These are phyloP conservation scores for Cyphellophora europaea DNA, from an alignment of 2,329 filamentous ascomycete species.

Conservation along the genomic window DNA sequence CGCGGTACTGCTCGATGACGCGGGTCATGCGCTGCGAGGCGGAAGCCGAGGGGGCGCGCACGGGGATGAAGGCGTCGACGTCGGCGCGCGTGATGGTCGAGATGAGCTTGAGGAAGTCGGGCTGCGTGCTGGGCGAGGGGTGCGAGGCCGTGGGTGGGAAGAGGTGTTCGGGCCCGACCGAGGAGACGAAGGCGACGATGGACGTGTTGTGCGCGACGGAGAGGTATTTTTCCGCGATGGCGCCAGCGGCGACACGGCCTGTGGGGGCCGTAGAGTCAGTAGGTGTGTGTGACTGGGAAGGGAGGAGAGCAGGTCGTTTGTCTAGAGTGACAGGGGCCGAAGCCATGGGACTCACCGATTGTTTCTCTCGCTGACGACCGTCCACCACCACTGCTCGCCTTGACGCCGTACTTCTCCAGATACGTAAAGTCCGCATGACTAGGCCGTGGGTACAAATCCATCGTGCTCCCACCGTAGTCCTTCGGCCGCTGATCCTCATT, in stretches of 20 bases:
- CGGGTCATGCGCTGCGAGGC: constrained; percentile 64
- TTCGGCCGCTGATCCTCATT: constrained; percentile 90
- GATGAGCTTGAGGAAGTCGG: constrained; percentile 66
- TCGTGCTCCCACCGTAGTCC: constrained; percentile 78
- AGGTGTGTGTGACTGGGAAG: too few species aligned
- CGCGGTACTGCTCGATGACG: constrained; percentile 66
- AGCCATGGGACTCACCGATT: constrained; percentile 60
- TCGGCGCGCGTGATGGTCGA: constrained; percentile 61
- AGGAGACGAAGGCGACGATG: constrained; percentile 83
- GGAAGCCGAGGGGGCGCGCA: constrained; percentile 69
- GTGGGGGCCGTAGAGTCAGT: too few species aligned
- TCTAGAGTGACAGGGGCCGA: too few species aligned
- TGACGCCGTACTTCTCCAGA: constrained; percentile 91
- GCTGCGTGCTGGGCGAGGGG: constrained; percentile 50
- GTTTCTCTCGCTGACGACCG: constrained; percentile 90
- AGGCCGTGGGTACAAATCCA: constrained; percentile 84
- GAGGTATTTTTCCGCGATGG: constrained; percentile 90
- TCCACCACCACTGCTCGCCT: constrained; percentile 82
- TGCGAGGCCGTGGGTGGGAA: constrained; percentile 34
- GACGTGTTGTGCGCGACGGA: constrained; percentile 71
- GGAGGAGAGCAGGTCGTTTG: too few species aligned
- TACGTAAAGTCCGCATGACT: constrained; percentile 97
- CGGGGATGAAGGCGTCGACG: constrained; percentile 77
- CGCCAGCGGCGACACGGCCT: constrained; percentile 79
- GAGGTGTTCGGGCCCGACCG: constrained; percentile 70